Base-by-base conservation (phyloP, 805 yeast genomes). In the Saturnispora diversa region DNA sequence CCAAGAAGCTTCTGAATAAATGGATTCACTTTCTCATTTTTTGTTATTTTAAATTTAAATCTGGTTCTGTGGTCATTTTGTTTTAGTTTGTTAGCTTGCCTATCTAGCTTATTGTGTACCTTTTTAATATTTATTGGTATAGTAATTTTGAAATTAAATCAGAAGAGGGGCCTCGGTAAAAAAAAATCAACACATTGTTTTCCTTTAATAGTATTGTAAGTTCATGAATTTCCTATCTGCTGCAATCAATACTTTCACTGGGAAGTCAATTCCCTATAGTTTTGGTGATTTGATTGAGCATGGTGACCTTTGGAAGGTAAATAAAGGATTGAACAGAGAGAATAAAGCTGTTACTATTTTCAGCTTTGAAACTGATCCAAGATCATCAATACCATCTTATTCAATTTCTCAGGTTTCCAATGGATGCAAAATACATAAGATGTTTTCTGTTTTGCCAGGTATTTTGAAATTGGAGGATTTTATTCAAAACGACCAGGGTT, bases 1-100 rank as follows among this genome's bases (percentile, higher is more conserved):
- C 67, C 90, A 95, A 48, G 97, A 90, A 64, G 94, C 95, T 25
- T 75, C 94, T 44, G 97, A 90, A 68, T 90, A 75, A 60, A 12
- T n/a, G 6, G 19, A 17, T 17, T 30, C 10, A 9, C 13, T 24
- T 29, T 15, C 15, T 21, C 39, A 12, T 6, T 20, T 20, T 15
- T 28, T 19, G 12, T 31, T 19, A 31, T 31, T 31, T n/a, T 9
- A 6, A 17, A 19, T 19, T 5, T 6, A 12, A n/a, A 23, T 17
- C 23, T 10, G 6, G n/a, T 9, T 15, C 15, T 30, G 17, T 17
- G 33, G 10, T 15, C 23, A 11, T 19, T 9, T 19, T 30, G 19
- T 12, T 19, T 27, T 20, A 36, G 27, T 36, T 36, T 21, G 15
- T 29, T 28, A 21, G 21, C 28, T 17, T 36, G 28, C 21, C 19